Evolutionary conservation across 1,284 basidiomycete genomes (phyloP), one percentile per base, ranked within the genome.

Genomic region (Trametes versicolor): DNA sequence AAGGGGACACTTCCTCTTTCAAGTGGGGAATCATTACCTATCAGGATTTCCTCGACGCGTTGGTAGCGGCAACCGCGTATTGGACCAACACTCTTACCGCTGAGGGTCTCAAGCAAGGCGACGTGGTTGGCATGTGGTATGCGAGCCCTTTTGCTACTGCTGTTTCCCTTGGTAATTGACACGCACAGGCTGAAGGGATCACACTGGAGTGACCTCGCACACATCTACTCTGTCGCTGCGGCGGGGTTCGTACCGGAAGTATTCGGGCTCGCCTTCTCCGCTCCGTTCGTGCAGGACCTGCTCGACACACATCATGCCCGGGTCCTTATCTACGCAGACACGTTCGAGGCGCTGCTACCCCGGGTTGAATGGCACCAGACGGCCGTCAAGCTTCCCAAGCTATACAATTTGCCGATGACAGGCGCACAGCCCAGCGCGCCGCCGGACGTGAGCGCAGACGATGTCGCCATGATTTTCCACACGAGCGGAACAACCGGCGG

Each of bases 401-500:
- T 57, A n/a, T 19, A 15, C 21, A 56, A 49, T 21, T 37, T 66
- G 19, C 49, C 61, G 5, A 29, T 32, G 9, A 19, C 57, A 17
- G 34, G n/a, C 41, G 49, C 43, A 25, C 9, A 21, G 9, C 21
- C 41, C 7, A 27, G 36, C 21, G 29, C 50, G 13, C 54, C 45
- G 5, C 55, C 62, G 13, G 55, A 58, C 12, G 65, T 67, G 29
- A 15, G 39, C 17, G 65, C 41, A 71, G 65, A 71, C 17, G 76
- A 78, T 32, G 63, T 71, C 15, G 74, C 71, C 4, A 65, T 77
- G 29, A 77, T 78, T 34, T 74, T 77, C 50, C 76, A 78, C 57
- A 76, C 77, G 21, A 75, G 72, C 49, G 76, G 77, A 10, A 75
- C 76, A 1, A 76, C 76, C 2, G 71, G 70, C 10, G 76, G 77